Conservation (phyloP, 129 eudicot species). For the Pittosporum tobira region DNA sequence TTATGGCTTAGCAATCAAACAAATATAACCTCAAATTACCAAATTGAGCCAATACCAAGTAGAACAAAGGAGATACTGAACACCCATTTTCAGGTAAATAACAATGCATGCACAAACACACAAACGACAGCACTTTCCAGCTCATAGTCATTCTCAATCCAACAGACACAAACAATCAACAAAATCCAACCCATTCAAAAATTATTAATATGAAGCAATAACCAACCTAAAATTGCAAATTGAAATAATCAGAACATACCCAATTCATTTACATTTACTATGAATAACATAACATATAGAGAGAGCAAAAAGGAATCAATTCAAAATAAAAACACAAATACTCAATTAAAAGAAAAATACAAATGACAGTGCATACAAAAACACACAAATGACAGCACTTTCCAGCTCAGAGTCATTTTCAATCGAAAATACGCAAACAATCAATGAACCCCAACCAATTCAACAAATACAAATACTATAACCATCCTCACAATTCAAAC, state of each 20-base stretch:
- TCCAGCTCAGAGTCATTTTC: slow-evolving; percentile 1
- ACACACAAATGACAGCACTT: not conserved
- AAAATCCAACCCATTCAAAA: not conserved
- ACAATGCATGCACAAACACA: not conserved
- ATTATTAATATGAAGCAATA: not conserved
- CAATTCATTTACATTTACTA: not conserved
- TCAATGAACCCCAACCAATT: not conserved
- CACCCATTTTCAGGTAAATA: not conserved
- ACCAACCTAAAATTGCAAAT: not conserved
- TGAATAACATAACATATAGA: not conserved
- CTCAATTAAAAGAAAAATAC: too few relatives aligned
- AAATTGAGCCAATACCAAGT: not conserved
- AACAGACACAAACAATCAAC: not conserved
- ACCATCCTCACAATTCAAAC: not conserved
- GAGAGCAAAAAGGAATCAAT: too few relatives aligned
- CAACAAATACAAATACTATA: not conserved
- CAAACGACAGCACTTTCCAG: not conserved
- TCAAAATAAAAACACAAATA: too few relatives aligned
- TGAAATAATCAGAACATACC: not conserved
- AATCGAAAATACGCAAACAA: not conserved
- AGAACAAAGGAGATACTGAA: not conserved
- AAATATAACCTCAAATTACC: not conserved
- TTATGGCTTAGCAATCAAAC: not conserved
- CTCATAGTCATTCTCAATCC: not conserved
- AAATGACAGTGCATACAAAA: not conserved